phyloP scores from a whole-genome alignment of 768 basidiomycete genomes.

The Rickenella mellea region DNA sequence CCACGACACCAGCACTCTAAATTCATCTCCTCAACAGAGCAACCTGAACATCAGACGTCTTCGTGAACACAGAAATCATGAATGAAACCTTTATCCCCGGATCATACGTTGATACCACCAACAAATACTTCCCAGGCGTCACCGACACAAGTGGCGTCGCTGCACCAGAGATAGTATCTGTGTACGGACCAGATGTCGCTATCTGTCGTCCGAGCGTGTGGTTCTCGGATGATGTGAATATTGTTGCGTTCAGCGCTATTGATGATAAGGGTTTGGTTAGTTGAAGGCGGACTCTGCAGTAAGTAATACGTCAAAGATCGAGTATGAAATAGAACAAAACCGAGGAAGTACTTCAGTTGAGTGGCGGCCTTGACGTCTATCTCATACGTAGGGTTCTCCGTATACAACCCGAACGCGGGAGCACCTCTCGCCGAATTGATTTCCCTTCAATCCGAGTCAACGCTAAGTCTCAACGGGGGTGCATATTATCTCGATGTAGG shows the following conservation, averaged over 20 bases:
- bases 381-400: slow-evolving; percentile 60
- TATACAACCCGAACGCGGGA: slow-evolving; percentile 58
- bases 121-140: slow-evolving; percentile 55
- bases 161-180: slow-evolving; percentile 67
- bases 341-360: slow-evolving; percentile 46
- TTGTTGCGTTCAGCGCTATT: slow-evolving; percentile 48
- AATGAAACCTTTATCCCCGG: slow-evolving; percentile 49
- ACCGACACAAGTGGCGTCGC: slow-evolving; percentile 43
- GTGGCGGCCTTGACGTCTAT: slow-evolving; percentile 41
- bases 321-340: background rate
- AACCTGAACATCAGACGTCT: background rate
- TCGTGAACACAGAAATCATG: slow-evolving; percentile 46
- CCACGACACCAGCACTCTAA: no score
- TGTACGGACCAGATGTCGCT: slow-evolving; percentile 72
- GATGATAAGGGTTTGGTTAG: slow-evolving; percentile 33
- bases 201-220: slow-evolving; percentile 30
- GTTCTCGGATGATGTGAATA: slow-evolving; percentile 33
- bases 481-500: background rate
- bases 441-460: slow-evolving; percentile 37
- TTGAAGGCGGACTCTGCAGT: slow-evolving; percentile 59
- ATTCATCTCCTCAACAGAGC: background rate
- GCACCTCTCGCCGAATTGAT: slow-evolving; percentile 52
- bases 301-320: background rate
- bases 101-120: slow-evolving; percentile 69
- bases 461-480: background rate